Conservation (phyloP, 208 protist species). For the Tritrichomonas foetus region DNA sequence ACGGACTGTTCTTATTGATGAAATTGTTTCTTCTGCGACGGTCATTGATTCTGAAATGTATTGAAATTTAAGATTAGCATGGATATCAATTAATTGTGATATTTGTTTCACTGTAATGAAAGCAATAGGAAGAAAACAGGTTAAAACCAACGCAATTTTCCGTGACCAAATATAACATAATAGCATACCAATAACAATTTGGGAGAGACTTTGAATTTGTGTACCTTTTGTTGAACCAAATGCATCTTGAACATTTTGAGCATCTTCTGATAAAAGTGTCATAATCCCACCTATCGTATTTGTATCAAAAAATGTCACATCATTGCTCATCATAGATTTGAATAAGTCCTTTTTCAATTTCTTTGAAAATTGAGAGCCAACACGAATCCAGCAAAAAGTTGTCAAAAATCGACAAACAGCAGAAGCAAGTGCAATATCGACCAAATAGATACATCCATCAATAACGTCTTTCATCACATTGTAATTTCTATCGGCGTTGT, state of each 20-base stretch:
- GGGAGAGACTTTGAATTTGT: background rate
- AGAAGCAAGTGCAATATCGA: no score
- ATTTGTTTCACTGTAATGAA: background rate
- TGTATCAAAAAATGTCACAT: slow-evolving; percentile 25
- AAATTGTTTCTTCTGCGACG: background rate
- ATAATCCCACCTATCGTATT: background rate
- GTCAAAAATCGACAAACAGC: no score
- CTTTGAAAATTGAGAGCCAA: no score
- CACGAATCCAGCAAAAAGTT: no score
- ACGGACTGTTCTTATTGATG: background rate
- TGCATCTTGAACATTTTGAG: background rate
- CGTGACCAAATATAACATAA: background rate
- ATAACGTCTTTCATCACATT: background rate
- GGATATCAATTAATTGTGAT: background rate
- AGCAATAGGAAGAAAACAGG: background rate
- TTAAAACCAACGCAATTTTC: background rate
- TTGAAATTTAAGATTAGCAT: background rate
- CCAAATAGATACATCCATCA: no score
- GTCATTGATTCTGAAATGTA: background rate
- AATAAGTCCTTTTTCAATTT: background rate
- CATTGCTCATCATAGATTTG: background rate
- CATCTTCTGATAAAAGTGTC: slow-evolving; percentile 6
- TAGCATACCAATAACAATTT: background rate
- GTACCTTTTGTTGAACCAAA: background rate
- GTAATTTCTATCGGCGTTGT: no score